Evolutionary conservation across 2,329 filamentous ascomycete genomes (phyloP), one percentile per base, ranked within the genome.

Genomic region (Aspergillus quadrilineatus): DNA sequence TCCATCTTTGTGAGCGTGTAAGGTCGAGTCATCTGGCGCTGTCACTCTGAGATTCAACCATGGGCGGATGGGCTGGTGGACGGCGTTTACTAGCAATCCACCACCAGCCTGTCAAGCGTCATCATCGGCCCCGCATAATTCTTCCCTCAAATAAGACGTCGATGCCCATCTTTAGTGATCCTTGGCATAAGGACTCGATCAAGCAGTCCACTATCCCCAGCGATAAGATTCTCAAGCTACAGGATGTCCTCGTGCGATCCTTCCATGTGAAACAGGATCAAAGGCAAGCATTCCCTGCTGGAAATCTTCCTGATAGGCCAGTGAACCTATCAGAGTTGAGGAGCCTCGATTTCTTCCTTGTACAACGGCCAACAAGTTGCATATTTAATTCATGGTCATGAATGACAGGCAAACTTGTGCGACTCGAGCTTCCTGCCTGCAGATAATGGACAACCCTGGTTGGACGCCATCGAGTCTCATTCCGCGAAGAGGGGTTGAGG

Each of bases 111-210:
- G 53, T 60, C 54, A 60, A 50, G 34, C 53, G 42, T 52, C 46
- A 46, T 46, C 44, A 29, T 51, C 47, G 48, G 58, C 55, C 53
- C 61, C 63, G 58, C 61, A 44, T 30, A 50, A 48, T 17, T 49
- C 50, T 60, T 54, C 53, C 46, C 53, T 49, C 60, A 63, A 22
- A 60, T 60, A 63, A 54, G 44, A 44, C 47, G 46, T 42, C 28
- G 37, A 46, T 32, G 49, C 53, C 53, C 54, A 58, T 46, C 32
- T 41, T 49, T 63, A 61, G 63, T 55, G 47, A 30, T 8, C 29
- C 63, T 63, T 65, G 61, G 61, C 61, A 37, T 47, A 8, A 22
- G 50, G 58, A 63, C 55, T 58, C 49, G 50, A 61, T 60, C 45
- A 56, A 57, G 57, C 43, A 6, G 6, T 42, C 17, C 22, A 17